A percentile compares a stretch with the other conserved stretches of the same genome.
phyloP scores from a whole-genome alignment of 2,329 filamentous ascomycete genomes.

The Cordyceps pruinosa region DNA sequence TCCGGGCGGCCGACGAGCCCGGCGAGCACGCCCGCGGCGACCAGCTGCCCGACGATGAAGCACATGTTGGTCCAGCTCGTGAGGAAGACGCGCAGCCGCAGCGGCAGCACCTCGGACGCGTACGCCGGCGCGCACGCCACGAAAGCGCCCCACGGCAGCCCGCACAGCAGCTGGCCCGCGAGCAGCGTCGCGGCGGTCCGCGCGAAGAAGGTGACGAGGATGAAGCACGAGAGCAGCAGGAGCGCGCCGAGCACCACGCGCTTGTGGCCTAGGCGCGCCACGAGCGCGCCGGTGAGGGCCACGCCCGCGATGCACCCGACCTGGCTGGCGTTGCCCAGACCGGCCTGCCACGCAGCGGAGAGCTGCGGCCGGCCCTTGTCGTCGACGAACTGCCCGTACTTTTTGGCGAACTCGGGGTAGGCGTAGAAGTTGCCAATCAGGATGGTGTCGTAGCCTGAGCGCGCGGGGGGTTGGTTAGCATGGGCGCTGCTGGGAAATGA shows the following conservation, averaged over 20 bases:
- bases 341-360: slow-evolving; percentile 39
- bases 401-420: slow-evolving; percentile 24
- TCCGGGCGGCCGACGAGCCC: slow-evolving; percentile 25
- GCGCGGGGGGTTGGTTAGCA: not conserved
- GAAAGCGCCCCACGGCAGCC: slow-evolving; percentile 34
- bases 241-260: slow-evolving; percentile 35
- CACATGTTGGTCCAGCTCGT: slow-evolving; percentile 36
- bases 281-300: slow-evolving; percentile 34
- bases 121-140: slow-evolving; percentile 36
- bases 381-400: slow-evolving; percentile 22
- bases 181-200: slow-evolving; percentile 28
- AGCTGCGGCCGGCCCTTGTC: slow-evolving; percentile 27
- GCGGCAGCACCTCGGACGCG: slow-evolving; percentile 30
- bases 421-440: slow-evolving; percentile 21
- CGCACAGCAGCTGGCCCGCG: slow-evolving; percentile 33
- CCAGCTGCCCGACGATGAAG: slow-evolving; percentile 35
- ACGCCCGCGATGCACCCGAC: slow-evolving; percentile 42
- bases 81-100: slow-evolving; percentile 29
- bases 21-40: slow-evolving; percentile 33
- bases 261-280: slow-evolving; percentile 33
- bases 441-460: slow-evolving; percentile 13
- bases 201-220: slow-evolving; percentile 38
- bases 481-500: not conserved
- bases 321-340: slow-evolving; percentile 33
- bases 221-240: slow-evolving; percentile 28